These are phyloP conservation scores for Hondaea fermentalgiana DNA, from an alignment of 108 stramenopile species.

Conservation along the genomic window DNA sequence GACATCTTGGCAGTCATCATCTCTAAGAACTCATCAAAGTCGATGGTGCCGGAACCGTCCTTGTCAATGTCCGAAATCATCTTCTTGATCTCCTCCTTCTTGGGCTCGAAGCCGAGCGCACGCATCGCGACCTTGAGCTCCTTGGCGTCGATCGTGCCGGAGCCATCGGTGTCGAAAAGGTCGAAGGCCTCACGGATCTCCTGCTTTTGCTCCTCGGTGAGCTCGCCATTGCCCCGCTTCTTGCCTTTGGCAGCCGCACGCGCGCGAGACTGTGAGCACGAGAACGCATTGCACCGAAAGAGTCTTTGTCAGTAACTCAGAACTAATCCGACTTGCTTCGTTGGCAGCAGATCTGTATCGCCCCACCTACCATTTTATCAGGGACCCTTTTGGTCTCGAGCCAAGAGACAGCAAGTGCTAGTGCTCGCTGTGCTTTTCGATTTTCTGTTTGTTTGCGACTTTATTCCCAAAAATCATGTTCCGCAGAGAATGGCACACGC, in stretches of 20 bases:
- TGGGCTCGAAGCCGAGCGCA: constrained; percentile 74
- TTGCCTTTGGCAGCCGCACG: neutral
- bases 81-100: constrained; percentile 75
- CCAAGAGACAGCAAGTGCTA: no score
- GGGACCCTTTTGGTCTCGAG: no score
- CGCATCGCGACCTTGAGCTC: constrained; percentile 83
- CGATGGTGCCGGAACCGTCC: constrained; percentile 70
- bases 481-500: no score
- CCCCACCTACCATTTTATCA: no score
- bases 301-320: no score
- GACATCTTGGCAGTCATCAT: constrained; percentile 60
- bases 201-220: constrained; percentile 68
- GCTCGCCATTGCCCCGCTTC: constrained; percentile 35
- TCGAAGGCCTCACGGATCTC: constrained; percentile 48
- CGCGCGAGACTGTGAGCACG: neutral
- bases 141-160: constrained; percentile 68
- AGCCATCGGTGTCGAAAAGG: constrained; percentile 72
- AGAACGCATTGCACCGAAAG: no score
- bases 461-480: no score
- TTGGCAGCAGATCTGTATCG: no score
- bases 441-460: no score
- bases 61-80: constrained; percentile 73
- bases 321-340: no score
- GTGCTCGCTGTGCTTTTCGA: no score
- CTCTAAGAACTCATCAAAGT: constrained; percentile 74